Conservation (phyloP, 1,284 basidiomycete genomes). For the Irpex rosettiformis region DNA sequence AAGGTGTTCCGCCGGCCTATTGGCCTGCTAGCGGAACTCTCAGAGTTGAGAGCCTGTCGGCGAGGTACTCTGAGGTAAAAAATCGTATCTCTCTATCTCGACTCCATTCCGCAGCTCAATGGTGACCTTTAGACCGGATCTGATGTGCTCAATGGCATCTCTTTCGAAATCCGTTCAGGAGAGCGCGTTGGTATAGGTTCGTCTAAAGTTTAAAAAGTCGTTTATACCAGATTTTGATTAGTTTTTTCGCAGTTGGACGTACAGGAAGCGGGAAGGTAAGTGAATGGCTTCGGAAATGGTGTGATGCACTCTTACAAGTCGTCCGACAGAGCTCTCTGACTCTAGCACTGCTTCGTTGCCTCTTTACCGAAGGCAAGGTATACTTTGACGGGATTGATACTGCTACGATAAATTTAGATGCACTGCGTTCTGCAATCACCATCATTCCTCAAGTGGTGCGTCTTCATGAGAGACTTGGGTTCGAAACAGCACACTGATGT, state of each 20-base stretch:
- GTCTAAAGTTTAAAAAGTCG: neutral
- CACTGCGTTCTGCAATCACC: slow-evolving; percentile 41
- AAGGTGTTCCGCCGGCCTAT: slow-evolving; percentile 63
- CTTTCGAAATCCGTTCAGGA: slow-evolving; percentile 43
- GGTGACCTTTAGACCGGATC: slow-evolving; percentile 23
- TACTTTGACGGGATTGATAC: slow-evolving; percentile 32
- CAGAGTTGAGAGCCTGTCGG: slow-evolving; percentile 46
- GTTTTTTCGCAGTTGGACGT: slow-evolving; percentile 34
- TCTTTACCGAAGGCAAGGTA: slow-evolving; percentile 45
- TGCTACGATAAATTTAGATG: slow-evolving; percentile 56
- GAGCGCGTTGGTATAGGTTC: slow-evolving; percentile 47
- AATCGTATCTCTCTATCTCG: neutral
- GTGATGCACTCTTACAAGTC: neutral
- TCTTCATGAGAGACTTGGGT: slow-evolving; percentile 13
- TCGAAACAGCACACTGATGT: slow-evolving; percentile 17
- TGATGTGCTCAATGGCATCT: slow-evolving; percentile 43
- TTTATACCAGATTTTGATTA: no score
- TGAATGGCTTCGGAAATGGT: neutral
- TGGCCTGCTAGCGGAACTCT: slow-evolving; percentile 72
- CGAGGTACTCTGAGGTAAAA: slow-evolving; percentile 45
- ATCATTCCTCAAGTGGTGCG: slow-evolving; percentile 40
- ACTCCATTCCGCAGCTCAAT: neutral
- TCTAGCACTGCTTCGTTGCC: slow-evolving; percentile 41
- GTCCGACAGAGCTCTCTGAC: slow-evolving; percentile 39
- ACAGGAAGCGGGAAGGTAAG: slow-evolving; percentile 50